phyloP scores from a whole-genome alignment of 495 filamentous ascomycete species.

The Xylaria intraflava region DNA sequence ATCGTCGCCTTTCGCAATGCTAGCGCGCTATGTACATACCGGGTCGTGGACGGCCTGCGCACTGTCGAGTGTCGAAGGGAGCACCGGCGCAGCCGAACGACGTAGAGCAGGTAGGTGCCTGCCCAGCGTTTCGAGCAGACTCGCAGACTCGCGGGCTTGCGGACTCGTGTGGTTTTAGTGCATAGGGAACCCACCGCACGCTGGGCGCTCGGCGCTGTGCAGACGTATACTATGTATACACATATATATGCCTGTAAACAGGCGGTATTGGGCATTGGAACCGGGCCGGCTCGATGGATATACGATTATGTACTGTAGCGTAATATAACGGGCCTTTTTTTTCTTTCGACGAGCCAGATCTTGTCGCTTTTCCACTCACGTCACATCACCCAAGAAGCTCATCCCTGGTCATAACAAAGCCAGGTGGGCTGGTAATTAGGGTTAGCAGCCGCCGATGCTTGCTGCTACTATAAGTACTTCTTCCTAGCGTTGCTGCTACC shows the following conservation, averaged over 20 bases:
- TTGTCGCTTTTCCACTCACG: constrained; percentile 13
- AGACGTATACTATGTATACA: no score
- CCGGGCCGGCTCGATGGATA: background rate
- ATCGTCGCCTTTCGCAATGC: background rate
- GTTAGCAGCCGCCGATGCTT: constrained; percentile 8
- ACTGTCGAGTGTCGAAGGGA: background rate
- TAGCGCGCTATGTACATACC: background rate
- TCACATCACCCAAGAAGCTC: constrained; percentile 2
- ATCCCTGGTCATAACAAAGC: background rate
- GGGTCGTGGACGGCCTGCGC: background rate
- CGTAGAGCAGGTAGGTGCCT: no score
- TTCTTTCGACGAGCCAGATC: constrained; percentile 1
- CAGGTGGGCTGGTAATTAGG: no score
- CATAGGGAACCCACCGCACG: no score
- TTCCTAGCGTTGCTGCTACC: background rate
- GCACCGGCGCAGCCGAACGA: background rate
- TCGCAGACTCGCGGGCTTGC: no score
- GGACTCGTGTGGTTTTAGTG: no score
- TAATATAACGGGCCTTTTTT: background rate
- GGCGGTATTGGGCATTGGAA: background rate
- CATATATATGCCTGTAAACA: no score
- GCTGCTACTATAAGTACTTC: background rate
- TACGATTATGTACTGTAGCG: no score
- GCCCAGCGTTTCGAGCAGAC: no score
- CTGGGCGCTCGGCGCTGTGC: no score